phyloP scores from a whole-genome alignment of 1,139 yeast species.

The Pichia sp. region DNA sequence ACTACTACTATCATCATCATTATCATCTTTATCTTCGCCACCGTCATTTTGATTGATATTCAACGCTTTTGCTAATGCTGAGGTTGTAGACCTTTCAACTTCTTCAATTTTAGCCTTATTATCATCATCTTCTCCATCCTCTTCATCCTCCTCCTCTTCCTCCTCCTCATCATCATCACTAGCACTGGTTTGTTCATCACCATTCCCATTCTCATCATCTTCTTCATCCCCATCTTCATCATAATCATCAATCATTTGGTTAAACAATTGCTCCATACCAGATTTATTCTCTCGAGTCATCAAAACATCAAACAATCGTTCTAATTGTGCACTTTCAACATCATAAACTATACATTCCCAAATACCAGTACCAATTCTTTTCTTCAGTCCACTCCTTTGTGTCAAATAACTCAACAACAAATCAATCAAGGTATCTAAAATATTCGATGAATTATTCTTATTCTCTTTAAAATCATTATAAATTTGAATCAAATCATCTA shows the following conservation, averaged over 20 bases:
- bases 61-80: constrained; percentile 69
- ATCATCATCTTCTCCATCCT: constrained; percentile 24
- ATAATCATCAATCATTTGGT: constrained; percentile 43
- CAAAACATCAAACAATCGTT: constrained; percentile 59
- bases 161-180: constrained; percentile 30
- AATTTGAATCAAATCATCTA: constrained; percentile 56
- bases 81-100: constrained; percentile 61
- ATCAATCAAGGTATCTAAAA: constrained; percentile 58
- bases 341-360: constrained; percentile 62
- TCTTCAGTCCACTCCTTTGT: constrained; percentile 62
- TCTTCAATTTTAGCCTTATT: constrained; percentile 36
- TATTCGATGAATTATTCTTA: constrained; percentile 31
- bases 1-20: constrained; percentile 29
- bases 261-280: constrained; percentile 75
- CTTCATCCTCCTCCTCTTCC: constrained; percentile 34
- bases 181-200: constrained; percentile 33
- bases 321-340: constrained; percentile 44
- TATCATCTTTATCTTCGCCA: constrained; percentile 32
- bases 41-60: constrained; percentile 35
- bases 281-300: constrained; percentile 69
- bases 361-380: constrained; percentile 62
- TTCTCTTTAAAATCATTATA: constrained; percentile 21
- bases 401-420: constrained; percentile 69
- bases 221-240: constrained; percentile 30
- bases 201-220: constrained; percentile 33